These are phyloP conservation scores for Dactylellina sp. DNA, from an alignment of 2,329 filamentous ascomycete species.

Conservation along the genomic window DNA sequence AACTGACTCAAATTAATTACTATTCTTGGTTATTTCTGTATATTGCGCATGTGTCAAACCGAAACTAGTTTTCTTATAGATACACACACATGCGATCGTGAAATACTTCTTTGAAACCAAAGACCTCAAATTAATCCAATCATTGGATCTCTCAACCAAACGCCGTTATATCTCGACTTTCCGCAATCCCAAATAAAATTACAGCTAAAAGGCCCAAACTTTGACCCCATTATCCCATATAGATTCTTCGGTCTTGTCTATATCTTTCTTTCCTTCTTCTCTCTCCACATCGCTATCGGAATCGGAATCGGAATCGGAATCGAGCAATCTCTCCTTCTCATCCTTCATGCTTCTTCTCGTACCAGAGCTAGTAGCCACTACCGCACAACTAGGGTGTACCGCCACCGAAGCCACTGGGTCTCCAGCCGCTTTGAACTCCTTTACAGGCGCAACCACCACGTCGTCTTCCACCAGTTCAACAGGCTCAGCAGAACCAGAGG, in stretches of 20 bases:
- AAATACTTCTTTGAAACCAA: no score
- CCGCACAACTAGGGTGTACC: slow-evolving; percentile 62
- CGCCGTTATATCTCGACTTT: no score
- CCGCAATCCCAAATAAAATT: no score
- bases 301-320: slow-evolving; percentile 19
- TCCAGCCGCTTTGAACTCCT: slow-evolving; percentile 61
- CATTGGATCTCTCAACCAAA: no score
- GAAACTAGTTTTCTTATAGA: no score
- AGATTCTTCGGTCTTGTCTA: not conserved
- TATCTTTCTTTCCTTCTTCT: not conserved
- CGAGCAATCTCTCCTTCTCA: not conserved
- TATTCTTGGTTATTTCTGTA: no score
- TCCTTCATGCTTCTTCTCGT: slow-evolving; percentile 53
- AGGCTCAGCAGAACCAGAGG: no score
- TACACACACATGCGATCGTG: no score
- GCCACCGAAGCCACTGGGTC: slow-evolving; percentile 62
- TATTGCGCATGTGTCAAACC: no score
- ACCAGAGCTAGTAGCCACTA: slow-evolving; percentile 64
- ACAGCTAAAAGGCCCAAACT: slow-evolving; percentile 22
- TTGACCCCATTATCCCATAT: slow-evolving; percentile 41
- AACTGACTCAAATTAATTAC: no score
- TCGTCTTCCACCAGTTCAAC: slow-evolving; percentile 55
- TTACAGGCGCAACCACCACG: slow-evolving; percentile 61
- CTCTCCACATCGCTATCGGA: not conserved
- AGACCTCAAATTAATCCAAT: no score